Evolutionary conservation across 345 rosid species (phyloP).

Genomic region (Citrus sp.): DNA sequence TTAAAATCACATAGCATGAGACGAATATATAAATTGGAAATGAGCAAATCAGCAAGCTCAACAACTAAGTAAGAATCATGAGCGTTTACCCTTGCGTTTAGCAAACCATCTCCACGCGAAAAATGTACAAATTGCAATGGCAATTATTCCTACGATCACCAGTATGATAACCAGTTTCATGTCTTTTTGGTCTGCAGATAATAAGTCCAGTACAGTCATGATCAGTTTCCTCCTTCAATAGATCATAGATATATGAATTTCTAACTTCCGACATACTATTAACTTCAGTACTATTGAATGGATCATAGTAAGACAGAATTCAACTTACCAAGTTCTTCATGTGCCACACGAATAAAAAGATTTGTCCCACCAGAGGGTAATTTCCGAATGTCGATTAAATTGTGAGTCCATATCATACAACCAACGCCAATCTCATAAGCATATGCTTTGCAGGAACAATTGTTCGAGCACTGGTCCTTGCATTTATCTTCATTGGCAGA

Average conservation of each 20-base stretch:
- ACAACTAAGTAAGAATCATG: no score
- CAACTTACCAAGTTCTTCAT: slow-evolving; percentile 29
- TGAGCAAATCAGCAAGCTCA: not conserved
- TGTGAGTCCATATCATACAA: slow-evolving; percentile 45
- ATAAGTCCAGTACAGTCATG: not conserved
- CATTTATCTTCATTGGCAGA: slow-evolving; percentile 23
- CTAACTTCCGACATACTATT: not conserved
- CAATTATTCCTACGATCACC: slow-evolving; percentile 2
- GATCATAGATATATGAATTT: not conserved
- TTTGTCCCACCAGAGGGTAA: slow-evolving; percentile 30
- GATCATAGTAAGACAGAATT: not conserved
- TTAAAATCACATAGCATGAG: not conserved
- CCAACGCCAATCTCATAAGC: slow-evolving; percentile 25
- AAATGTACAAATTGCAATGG: slow-evolving; percentile 8
- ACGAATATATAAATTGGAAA: not conserved
- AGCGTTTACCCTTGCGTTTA: slow-evolving; percentile 17
- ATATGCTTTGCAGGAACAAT: slow-evolving; percentile 33
- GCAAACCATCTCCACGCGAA: slow-evolving; percentile 12
- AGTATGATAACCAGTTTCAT: not conserved
- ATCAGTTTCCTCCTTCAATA: no score
- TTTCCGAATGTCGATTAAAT: slow-evolving; percentile 37
- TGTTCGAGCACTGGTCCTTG: slow-evolving; percentile 31
- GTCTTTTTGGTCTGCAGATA: slow-evolving; percentile 11
- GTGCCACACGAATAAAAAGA: slow-evolving; percentile 10
- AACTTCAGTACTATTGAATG: not conserved